Percentiles rank a stretch among this genome's conserved stretches.
These are phyloP conservation scores for Trichophyton mentagrophytes DNA, from an alignment of 2,329 filamentous ascomycete genomes.

Conservation along the genomic window DNA sequence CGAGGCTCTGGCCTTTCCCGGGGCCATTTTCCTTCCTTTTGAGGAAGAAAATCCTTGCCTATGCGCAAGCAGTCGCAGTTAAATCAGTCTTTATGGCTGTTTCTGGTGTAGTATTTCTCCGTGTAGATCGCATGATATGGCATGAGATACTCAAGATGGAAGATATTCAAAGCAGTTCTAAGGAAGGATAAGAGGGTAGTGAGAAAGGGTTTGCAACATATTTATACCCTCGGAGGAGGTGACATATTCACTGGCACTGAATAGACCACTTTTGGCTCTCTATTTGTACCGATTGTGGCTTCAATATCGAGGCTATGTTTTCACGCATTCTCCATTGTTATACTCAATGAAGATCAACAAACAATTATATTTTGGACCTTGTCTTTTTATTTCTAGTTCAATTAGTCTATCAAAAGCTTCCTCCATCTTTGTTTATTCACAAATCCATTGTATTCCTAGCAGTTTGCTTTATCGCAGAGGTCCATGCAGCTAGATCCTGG, in stretches of 20 bases:
- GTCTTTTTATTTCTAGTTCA: background rate
- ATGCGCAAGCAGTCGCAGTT: background rate
- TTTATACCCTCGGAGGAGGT: background rate
- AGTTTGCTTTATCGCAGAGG: background rate
- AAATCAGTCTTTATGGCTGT: background rate
- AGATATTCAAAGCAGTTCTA: background rate
- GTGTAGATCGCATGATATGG: background rate
- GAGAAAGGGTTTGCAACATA: background rate
- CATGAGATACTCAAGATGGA: background rate
- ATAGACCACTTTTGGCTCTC: background rate
- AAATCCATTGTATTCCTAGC: background rate
- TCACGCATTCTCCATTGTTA: background rate
- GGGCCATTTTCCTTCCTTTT: conserved; percentile 1
- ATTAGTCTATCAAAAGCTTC: background rate
- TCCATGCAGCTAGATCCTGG: background rate
- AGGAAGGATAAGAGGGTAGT: background rate
- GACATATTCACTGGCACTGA: background rate
- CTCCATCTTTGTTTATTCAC: background rate
- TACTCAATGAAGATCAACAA: background rate
- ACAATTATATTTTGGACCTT: background rate
- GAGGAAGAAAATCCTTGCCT: background rate
- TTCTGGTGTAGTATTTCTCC: background rate
- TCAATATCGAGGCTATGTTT: background rate
- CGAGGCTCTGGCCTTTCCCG: background rate
- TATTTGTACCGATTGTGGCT: background rate